A percentile compares a stretch with the other conserved stretches of the same genome.
Conservation (phyloP, 345 rosid species). For the Luvunga scandens region DNA sequence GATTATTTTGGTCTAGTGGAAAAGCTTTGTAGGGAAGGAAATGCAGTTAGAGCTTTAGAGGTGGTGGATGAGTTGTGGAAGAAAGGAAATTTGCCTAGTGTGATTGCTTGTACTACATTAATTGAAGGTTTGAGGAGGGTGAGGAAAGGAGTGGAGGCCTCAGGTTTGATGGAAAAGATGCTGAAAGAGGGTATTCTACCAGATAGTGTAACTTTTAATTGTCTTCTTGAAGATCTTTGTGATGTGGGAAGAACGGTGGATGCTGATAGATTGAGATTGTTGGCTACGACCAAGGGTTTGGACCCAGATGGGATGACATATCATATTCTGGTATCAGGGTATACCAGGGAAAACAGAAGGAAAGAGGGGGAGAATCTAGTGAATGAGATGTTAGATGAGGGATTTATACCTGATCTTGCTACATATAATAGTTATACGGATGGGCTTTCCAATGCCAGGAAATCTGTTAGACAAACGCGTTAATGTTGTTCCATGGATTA, state of each 20-base stretch:
- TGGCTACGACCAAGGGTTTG: constrained; percentile 65
- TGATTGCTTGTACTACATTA: constrained; percentile 70
- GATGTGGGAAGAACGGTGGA: constrained; percentile 42
- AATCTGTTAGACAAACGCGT: constrained; percentile 4
- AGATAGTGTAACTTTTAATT: constrained; percentile 73
- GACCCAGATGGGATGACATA: constrained; percentile 53
- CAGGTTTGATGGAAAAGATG: constrained; percentile 63
- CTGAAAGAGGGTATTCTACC: constrained; percentile 52
- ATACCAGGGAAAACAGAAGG: constrained; percentile 45
- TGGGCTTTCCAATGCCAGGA: constrained; percentile 35
- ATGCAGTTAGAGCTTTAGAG: constrained; percentile 50
- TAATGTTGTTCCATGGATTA: background rate
- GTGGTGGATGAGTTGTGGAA: constrained; percentile 60
- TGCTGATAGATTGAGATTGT: constrained; percentile 61
- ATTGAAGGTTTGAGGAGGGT: constrained; percentile 73
- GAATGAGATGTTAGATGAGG: constrained; percentile 84
- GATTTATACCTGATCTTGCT: constrained; percentile 63
- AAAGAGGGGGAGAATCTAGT: constrained; percentile 65
- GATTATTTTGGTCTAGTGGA: constrained; percentile 61
- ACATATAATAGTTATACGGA: constrained; percentile 70
- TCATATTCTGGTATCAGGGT: constrained; percentile 61
- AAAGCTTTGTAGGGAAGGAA: constrained; percentile 47
- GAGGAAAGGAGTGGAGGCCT: constrained; percentile 48
- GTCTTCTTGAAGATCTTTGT: constrained; percentile 74
- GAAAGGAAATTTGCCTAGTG: constrained; percentile 54